A percentile compares a stretch with the other conserved stretches of the same genome.
Conservation (phyloP, 176 grass and related monocot genomes). For the Thalia dealbata region DNA sequence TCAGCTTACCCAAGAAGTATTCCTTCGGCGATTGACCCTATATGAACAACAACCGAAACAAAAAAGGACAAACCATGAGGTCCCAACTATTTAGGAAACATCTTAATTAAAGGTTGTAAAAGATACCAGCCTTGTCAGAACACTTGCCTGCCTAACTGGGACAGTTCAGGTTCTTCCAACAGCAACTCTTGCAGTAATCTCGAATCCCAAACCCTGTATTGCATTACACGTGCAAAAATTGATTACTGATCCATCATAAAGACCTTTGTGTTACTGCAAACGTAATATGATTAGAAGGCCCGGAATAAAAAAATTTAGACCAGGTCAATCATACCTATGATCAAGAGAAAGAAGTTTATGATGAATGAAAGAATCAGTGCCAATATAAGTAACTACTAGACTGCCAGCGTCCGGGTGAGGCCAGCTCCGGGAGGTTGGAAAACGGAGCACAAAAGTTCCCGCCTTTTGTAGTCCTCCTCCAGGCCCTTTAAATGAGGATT, state of each 20-base stretch:
- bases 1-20: not conserved
- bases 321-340: slow-evolving; percentile 30
- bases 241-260: not conserved
- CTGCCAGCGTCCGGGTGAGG: slow-evolving; percentile 88
- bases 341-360: slow-evolving; percentile 66
- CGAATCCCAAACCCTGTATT: slow-evolving; percentile 27
- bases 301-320: not conserved
- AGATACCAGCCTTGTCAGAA: not conserved
- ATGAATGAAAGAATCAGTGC: slow-evolving; percentile 37
- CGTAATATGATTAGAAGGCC: not conserved
- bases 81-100: not conserved
- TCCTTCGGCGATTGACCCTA: slow-evolving; percentile 10
- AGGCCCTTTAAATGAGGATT: slow-evolving; percentile 46
- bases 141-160: slow-evolving; percentile 52
- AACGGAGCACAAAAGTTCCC: slow-evolving; percentile 81
- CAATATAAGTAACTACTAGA: slow-evolving; percentile 66
- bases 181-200: slow-evolving; percentile 65
- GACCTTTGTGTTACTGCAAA: not conserved
- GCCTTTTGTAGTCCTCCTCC: slow-evolving; percentile 24
- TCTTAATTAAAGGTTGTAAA: not conserved
- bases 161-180: slow-evolving; percentile 65
- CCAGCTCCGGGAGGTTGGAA: slow-evolving; percentile 80
- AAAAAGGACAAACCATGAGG: not conserved
- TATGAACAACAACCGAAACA: not conserved
- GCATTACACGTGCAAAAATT: slow-evolving; percentile 25